Percentiles rank a stretch among this genome's conserved stretches.
These are phyloP conservation scores for Quercus tomentella DNA, from an alignment of 331 rosid species.

Conservation along the genomic window DNA sequence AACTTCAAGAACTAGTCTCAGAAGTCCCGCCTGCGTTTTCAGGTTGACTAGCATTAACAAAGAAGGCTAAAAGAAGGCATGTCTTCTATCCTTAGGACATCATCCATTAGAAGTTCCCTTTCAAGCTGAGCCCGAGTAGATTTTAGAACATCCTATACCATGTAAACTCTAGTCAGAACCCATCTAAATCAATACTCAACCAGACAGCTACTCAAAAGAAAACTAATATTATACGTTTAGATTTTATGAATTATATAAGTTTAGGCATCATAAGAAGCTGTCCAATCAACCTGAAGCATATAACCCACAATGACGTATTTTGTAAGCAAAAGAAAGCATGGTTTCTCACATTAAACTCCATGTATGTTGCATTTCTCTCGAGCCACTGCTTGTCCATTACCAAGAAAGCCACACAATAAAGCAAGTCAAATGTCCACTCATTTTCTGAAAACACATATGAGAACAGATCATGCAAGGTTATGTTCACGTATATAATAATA, in stretches of 20 bases:
- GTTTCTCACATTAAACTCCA: conserved; percentile 86
- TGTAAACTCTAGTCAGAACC: too few relatives aligned
- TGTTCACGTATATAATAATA: neutral
- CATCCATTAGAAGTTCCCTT: conserved; percentile 78
- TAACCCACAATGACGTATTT: neutral
- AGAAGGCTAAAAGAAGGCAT: conserved; percentile 87
- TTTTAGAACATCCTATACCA: conserved; percentile 63
- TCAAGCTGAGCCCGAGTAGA: conserved; percentile 69
- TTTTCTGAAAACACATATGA: conserved; percentile 48
- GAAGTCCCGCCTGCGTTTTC: neutral
- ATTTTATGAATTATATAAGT: too few relatives aligned
- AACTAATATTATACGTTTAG: too few relatives aligned
- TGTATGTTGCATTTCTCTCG: conserved; percentile 80
- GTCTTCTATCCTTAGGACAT: conserved; percentile 75
- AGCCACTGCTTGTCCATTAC: conserved; percentile 88
- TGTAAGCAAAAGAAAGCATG: neutral
- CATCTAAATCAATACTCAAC: too few relatives aligned
- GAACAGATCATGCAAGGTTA: neutral
- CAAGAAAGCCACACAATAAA: conserved; percentile 82
- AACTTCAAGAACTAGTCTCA: neutral
- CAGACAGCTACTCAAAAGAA: too few relatives aligned
- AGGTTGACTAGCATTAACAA: conserved; percentile 26
- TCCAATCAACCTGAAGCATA: too few relatives aligned
- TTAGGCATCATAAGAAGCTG: too few relatives aligned
- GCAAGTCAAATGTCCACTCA: conserved; percentile 88